Base-by-base conservation (phyloP, 2,329 filamentous ascomycete species). In the Arthroderma sp. region DNA sequence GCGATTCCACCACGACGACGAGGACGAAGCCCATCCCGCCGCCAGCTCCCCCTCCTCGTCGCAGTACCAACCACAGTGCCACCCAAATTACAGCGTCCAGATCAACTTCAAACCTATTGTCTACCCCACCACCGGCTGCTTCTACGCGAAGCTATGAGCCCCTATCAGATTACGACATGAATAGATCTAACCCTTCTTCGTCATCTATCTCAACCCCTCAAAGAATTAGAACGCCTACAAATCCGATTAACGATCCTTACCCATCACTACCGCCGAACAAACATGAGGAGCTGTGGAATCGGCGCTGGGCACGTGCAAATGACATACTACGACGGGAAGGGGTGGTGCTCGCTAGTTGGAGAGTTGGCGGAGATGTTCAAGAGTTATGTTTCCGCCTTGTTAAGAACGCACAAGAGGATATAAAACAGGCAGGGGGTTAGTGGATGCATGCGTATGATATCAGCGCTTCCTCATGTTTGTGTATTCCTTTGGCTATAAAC, bases 211-310 rank as follows among this genome's bases (percentile, higher is more conserved):
- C 38, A 9, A 36, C 46, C 6, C 36, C 42, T 29, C 36, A 37
- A 43, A 43, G 27, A 3, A 15, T 29, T 34, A 38, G 37, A 29
- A 29, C 29, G 29, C 30, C 39, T 29, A 30, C 41, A 40, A 45
- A 49, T 36, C n/a, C 46, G n/a, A 15, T 43, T 29, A 29, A 50
- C 34, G 22, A 47, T 40, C 40, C 51, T 4, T 29, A 10, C n/a
- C 39, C 43, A n/a, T 8, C 27, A 29, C 29, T 29, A n/a, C 3
- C 36, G 6, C 61, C 62, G 3, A 70, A 65, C 43, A 71, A 69
- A 46, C 67, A 68, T 6, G 64, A 71, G 45, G 69, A 72, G 45
- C 53, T 70, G 6, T 72, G 69, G 69, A 58, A 59, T 36, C 62
- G 68, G 28, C 61, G 69, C 30, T 72, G 69, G 69, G 62, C 61